Evolutionary conservation across 2,329 filamentous ascomycete species (phyloP).

Genomic region (Thelonectria rubi): DNA sequence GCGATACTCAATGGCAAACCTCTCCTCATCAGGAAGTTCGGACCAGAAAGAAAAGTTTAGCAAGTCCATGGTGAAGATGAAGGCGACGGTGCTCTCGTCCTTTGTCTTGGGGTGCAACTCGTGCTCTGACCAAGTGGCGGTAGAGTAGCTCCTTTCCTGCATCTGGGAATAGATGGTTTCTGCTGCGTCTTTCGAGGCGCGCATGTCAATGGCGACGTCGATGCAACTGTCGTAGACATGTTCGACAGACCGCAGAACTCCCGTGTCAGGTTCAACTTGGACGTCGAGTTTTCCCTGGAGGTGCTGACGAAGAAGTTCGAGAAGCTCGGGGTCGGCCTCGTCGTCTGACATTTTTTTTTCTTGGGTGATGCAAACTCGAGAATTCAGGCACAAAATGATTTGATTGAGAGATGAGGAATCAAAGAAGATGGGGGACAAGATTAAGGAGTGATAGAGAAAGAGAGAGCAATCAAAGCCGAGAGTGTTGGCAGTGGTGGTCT

Average conservation of each 20-base stretch:
- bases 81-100: constrained; percentile 82
- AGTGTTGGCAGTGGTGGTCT: constrained; percentile 4
- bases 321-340: constrained; percentile 86
- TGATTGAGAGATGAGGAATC: constrained; percentile 1
- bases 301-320: constrained; percentile 85
- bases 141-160: constrained; percentile 84
- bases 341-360: constrained; percentile 79
- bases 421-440: background rate
- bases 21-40: constrained; percentile 70
- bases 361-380: background rate
- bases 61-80: constrained; percentile 97
- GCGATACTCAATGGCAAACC: constrained; percentile 84
- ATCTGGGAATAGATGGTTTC: constrained; percentile 82
- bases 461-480: constrained; percentile 1
- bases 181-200: constrained; percentile 83
- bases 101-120: constrained; percentile 88
- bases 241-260: constrained; percentile 83
- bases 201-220: constrained; percentile 89
- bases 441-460: background rate
- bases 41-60: constrained; percentile 99
- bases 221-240: constrained; percentile 92
- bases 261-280: constrained; percentile 74
- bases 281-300: constrained; percentile 68
- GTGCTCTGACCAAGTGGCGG: constrained; percentile 85
- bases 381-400: background rate